Conservation (phyloP, 2,329 filamentous ascomycete species). For the Trichoderma sp. region DNA sequence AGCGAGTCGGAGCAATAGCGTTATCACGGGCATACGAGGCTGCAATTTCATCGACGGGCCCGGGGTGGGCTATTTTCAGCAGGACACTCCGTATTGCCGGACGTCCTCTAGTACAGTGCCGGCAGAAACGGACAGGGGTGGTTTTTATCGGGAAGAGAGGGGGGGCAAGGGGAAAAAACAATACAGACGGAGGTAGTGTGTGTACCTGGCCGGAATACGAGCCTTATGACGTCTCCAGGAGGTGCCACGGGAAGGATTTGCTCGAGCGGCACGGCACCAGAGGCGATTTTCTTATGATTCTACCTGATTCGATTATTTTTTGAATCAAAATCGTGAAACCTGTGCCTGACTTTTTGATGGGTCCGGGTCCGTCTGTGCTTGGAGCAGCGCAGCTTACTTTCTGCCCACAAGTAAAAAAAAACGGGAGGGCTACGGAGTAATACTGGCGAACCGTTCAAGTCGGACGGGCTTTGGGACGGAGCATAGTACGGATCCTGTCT, state of each 20-base stretch:
- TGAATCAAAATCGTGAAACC: background rate
- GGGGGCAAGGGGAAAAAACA: background rate
- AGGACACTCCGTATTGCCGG: constrained; percentile 6
- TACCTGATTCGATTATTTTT: background rate
- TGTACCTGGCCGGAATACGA: constrained; percentile 18
- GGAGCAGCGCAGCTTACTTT: background rate
- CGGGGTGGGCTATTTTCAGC: constrained; percentile 13
- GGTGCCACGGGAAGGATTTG: background rate
- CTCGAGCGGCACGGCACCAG: background rate
- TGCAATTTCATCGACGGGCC: constrained; percentile 4
- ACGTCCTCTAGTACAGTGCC: constrained; percentile 1
- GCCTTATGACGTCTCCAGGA: constrained; percentile 2
- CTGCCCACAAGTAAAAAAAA: background rate
- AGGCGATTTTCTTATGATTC: background rate
- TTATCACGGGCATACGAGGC: constrained; percentile 12
- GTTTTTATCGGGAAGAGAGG: background rate
- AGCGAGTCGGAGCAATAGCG: background rate
- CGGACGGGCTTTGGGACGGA: background rate
- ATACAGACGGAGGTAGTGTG: background rate
- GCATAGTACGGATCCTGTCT: constrained; percentile 2
- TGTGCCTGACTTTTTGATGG: background rate
- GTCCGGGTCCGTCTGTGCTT: background rate
- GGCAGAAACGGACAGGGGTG: constrained; percentile 7
- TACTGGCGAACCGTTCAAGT: background rate
- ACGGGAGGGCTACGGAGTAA: background rate